These are phyloP conservation scores for Solanum rostratum DNA, from an alignment of 257 asterid species.

Conservation along the genomic window DNA sequence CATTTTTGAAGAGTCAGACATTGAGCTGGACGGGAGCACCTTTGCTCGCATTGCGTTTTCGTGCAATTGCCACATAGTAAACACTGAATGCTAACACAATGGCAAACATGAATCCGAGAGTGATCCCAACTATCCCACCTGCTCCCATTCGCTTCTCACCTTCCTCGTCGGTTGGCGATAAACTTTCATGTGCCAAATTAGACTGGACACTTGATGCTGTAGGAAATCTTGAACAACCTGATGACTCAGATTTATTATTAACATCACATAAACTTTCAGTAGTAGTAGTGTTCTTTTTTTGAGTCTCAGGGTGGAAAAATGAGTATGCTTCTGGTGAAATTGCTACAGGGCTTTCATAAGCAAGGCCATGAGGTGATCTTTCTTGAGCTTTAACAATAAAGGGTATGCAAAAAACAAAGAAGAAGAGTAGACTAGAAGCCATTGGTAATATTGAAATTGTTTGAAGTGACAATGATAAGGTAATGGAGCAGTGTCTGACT, in stretches of 20 bases:
- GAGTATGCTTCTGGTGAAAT: slow-evolving; percentile 34
- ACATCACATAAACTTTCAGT: neutral
- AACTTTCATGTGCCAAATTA: slow-evolving; percentile 17
- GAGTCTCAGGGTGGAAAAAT: slow-evolving; percentile 28
- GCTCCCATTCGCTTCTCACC: slow-evolving; percentile 4
- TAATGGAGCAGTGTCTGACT: neutral
- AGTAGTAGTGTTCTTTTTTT: neutral
- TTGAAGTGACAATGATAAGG: neutral
- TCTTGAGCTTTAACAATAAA: slow-evolving; percentile 16
- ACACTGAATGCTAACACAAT: slow-evolving; percentile 16
- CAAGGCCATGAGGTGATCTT: slow-evolving; percentile 33
- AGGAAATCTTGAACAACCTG: slow-evolving; percentile 21
- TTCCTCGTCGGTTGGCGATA: neutral
- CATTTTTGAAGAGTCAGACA: slow-evolving; percentile 4
- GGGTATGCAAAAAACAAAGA: neutral
- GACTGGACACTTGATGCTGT: slow-evolving; percentile 32
- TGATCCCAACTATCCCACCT: slow-evolving; percentile 18
- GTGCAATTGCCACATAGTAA: slow-evolving; percentile 9
- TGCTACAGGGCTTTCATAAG: slow-evolving; percentile 19
- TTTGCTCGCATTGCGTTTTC: slow-evolving; percentile 2
- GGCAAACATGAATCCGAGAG: slow-evolving; percentile 10
- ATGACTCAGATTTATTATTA: neutral
- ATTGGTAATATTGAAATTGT: slow-evolving; percentile 3
- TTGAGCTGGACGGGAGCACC: slow-evolving; percentile 8
- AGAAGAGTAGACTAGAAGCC: slow-evolving; percentile 13